Evolutionary conservation across 805 yeast genomes (phyloP).

Genomic region (Pichia heedii): DNA sequence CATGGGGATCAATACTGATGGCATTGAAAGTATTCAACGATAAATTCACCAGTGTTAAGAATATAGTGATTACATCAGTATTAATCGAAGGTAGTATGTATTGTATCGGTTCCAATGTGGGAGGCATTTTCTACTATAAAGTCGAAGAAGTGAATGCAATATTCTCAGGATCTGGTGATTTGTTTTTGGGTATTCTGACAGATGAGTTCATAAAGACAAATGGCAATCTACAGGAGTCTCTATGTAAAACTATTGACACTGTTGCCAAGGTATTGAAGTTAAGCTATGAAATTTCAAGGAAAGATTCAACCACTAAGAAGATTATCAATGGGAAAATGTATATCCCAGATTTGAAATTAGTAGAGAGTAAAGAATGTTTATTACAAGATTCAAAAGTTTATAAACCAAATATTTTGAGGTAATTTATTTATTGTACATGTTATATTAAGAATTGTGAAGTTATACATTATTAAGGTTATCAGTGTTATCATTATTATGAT

Average conservation of each 20-base stretch:
- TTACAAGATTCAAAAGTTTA: background rate
- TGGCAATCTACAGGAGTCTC: slow-evolving; percentile 24
- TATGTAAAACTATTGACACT: slow-evolving; percentile 32
- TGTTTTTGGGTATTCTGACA: slow-evolving; percentile 54
- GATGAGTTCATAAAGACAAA: slow-evolving; percentile 34
- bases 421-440: background rate
- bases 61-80: slow-evolving; percentile 55
- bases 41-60: slow-evolving; percentile 33
- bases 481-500: background rate
- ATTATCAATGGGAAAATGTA: slow-evolving; percentile 15
- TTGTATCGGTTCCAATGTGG: slow-evolving; percentile 35
- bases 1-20: slow-evolving; percentile 27
- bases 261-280: slow-evolving; percentile 34
- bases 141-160: slow-evolving; percentile 46
- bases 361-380: slow-evolving; percentile 33
- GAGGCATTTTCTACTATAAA: slow-evolving; percentile 27
- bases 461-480: too few relatives aligned
- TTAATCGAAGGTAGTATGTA: slow-evolving; percentile 24
- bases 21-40: slow-evolving; percentile 36
- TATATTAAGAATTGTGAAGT: too few relatives aligned
- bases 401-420: background rate
- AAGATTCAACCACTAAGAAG: background rate
- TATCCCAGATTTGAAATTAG: slow-evolving; percentile 36
- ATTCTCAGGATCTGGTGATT: slow-evolving; percentile 70
- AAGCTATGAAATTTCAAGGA: slow-evolving; percentile 26